A percentile compares a stretch with the other conserved stretches of the same genome.
These are phyloP conservation scores for Sporothrix euskadiensis DNA, from an alignment of 2,329 filamentous ascomycete species.

Conservation along the genomic window DNA sequence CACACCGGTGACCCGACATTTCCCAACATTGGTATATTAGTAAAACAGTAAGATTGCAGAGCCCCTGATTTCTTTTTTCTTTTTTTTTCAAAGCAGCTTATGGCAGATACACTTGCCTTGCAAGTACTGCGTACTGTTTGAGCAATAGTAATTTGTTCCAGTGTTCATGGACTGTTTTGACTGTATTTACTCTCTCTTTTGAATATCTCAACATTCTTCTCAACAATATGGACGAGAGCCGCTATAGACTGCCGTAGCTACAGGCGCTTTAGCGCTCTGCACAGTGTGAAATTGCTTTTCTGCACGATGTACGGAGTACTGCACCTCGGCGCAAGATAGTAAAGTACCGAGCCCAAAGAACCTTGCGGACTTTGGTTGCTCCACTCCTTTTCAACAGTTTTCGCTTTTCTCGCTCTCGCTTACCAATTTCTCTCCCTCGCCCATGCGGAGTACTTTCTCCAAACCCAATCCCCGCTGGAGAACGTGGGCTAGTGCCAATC, in stretches of 20 bases:
- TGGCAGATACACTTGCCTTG: not conserved
- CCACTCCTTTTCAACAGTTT: not conserved
- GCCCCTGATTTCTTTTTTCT: not conserved
- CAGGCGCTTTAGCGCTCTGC: not conserved
- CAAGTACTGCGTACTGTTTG: too few species aligned
- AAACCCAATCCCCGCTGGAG: constrained; percentile 15
- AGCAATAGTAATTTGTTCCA: not conserved
- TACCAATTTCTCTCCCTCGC: not conserved
- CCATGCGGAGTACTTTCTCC: not conserved
- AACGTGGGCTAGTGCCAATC: constrained; percentile 16
- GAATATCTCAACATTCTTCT: not conserved
- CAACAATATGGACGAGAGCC: not conserved
- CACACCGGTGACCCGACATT: not conserved
- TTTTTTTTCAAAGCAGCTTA: not conserved
- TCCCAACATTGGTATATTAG: constrained; percentile 3
- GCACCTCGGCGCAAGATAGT: not conserved
- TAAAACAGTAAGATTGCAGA: not conserved
- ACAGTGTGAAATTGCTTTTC: not conserved
- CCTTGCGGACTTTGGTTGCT: not conserved
- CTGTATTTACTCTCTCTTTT: not conserved
- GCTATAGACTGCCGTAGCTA: not conserved
- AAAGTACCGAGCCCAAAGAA: not conserved
- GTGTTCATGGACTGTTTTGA: not conserved
- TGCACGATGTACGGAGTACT: not conserved
- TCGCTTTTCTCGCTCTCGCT: not conserved